Base-by-base conservation (phyloP, 1,284 basidiomycete genomes). In the Papiliotrema fonsecae region DNA sequence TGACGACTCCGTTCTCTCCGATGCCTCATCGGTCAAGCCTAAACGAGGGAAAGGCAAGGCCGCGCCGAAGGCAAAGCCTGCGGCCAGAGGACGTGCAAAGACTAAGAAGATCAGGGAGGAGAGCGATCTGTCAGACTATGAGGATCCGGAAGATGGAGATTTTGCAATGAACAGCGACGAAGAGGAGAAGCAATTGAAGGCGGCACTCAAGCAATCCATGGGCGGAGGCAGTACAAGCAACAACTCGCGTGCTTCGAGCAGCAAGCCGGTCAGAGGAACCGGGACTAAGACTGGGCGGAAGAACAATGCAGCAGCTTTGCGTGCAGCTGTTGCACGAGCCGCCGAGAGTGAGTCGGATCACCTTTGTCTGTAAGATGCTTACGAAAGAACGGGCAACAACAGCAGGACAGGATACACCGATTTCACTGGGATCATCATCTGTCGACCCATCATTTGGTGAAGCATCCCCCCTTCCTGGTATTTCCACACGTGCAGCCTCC, bases 121-220 rank as follows among this genome's bases (percentile, higher is more conserved):
- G 18, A 49, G 55, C 16, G 52, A 52, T 2, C 52, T 55, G 40
- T 34, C 43, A 5, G 47, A 53, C n/a, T 47, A 31, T 0, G 59
- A 57, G 6, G 47, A 28, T 18, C 21, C 38, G 32, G 41, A 18
- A 26, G 54, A 49, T 5, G 47, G 42, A 11, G 58, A 61, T 21
- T 62, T 54, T 42, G 64, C 64, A 10, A 50, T 58, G 43, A 45
- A 64, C 46, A 57, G 47, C n/a, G 64, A 66, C 13, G 57, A 60
- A 9, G 64, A 66, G 47, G 56, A 41, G 26, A 41, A 36, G 13
- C 58, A 62, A 51, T 27, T 64, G 3, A 26, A 41, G n/a, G 54
- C 49, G 4, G 55, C 54, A 42, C 27, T 25, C 7, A 34, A 34
- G 40, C 24, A 36, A 11, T 31, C 19, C 4, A 42, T 3, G 25